A percentile compares a stretch with the other conserved stretches of the same genome.
These are phyloP conservation scores for Pistacia atlantica DNA, from an alignment of 345 rosid species.

Conservation along the genomic window DNA sequence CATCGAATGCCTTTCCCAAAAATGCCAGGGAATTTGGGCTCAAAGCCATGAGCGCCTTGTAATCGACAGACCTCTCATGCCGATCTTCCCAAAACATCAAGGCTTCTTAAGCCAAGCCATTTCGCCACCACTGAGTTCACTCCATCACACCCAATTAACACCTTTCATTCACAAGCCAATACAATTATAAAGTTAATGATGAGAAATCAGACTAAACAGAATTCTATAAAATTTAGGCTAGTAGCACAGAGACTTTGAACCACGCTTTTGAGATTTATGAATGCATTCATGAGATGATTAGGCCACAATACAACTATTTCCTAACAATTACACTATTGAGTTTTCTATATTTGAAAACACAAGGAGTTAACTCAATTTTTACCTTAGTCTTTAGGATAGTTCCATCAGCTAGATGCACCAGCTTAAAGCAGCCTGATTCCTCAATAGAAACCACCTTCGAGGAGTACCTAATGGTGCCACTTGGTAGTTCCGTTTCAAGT, in stretches of 20 bases:
- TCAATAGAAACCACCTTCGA: conserved; percentile 66
- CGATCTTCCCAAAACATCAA: conserved; percentile 19
- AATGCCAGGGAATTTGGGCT: conserved; percentile 3
- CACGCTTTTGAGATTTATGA: conserved; percentile 7
- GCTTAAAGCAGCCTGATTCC: conserved; percentile 53
- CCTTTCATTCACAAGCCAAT: conserved; percentile 31
- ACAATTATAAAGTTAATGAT: neutral
- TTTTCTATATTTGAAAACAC: neutral
- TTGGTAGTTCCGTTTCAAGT: conserved; percentile 55
- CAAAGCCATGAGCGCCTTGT: conserved; percentile 2
- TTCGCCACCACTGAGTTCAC: conserved; percentile 68
- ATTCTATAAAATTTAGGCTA: conserved; percentile 6
- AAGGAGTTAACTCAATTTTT: neutral
- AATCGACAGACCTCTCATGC: neutral
- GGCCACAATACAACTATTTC: neutral
- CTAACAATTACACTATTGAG: neutral
- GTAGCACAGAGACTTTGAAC: conserved; percentile 17
- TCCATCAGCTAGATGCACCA: conserved; percentile 61
- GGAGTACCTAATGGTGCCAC: conserved; percentile 60
- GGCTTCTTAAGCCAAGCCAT: conserved; percentile 62
- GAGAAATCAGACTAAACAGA: neutral
- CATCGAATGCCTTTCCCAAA: neutral
- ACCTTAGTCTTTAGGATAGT: conserved; percentile 66
- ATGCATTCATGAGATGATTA: conserved; percentile 23
- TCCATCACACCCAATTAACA: conserved; percentile 75